Base-by-base conservation (phyloP, 2,329 filamentous ascomycete genomes). In the Coniochaeta pulveracea region DNA sequence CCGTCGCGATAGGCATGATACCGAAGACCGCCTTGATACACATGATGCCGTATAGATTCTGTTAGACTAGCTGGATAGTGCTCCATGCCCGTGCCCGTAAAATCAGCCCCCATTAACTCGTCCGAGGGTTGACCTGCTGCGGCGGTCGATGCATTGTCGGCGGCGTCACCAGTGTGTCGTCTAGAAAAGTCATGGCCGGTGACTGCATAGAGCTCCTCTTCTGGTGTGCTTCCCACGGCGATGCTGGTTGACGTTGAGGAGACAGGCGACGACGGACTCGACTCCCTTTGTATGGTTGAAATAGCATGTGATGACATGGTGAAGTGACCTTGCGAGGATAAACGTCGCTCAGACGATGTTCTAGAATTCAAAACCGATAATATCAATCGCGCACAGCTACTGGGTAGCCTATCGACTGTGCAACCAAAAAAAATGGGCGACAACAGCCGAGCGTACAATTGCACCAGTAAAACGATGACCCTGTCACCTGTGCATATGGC, bases 1-100 rank as follows among this genome's bases (percentile, higher is more conserved):
- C 49, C 49, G 19, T 49, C 49, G 33, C 46, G 49, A 37, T 50
- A 58, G 12, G 51, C 48, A 34, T 60, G 56, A 37, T 56, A 60
- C 32, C 56, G 47, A 24, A 53, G 35, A 12, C 52, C 52, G 19
- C 43, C 42, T 38, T 56, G 53, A 35, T 45, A 55, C 12, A 54
- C 48, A 37, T 54, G 50, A 3, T 41, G 47, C 5, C 42, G 42
- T 15, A 52, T 42, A 22, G 47, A 47, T 30, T 40, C 43, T 7
- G 45, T 48, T 34, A 49, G 45, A 18, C 49, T 52, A 8, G 45
- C 34, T 11, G 47, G 46, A 39, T 54, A 48, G 18, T 44, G 37
- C 34, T 38, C 36, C 35, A 40, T 40, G 39, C 46, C 42, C 17
- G 29, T 12, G 26, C 44, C 42, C n/a, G n/a, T n/a, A n/a, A n/a